phyloP scores from a whole-genome alignment of 805 yeast genomes.

The Brettanomyces nanus region DNA sequence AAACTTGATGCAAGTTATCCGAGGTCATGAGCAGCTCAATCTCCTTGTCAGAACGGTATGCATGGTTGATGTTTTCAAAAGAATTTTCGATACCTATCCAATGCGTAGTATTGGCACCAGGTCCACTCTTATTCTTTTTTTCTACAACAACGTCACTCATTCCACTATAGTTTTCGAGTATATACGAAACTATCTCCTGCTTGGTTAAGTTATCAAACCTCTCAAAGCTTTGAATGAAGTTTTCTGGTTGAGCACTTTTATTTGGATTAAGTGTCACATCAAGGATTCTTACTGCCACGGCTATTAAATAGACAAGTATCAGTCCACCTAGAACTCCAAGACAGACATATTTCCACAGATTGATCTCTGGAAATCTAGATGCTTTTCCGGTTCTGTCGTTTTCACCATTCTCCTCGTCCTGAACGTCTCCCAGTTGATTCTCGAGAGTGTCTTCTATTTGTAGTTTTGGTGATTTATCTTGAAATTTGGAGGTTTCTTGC shows the following conservation, averaged over 20 bases:
- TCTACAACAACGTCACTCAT: not conserved
- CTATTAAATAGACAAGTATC: constrained; percentile 1
- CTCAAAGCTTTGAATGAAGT: not conserved
- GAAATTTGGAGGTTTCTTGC: too few species aligned
- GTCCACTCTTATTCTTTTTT: not conserved
- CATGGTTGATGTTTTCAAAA: constrained; percentile 26
- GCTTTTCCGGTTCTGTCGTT: not conserved
- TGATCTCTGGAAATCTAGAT: not conserved
- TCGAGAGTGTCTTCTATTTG: too few species aligned
- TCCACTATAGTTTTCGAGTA: not conserved
- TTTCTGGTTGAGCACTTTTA: too few species aligned
- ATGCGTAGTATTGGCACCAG: not conserved
- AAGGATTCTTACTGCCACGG: constrained; percentile 2
- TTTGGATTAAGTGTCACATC: not conserved
- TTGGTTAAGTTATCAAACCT: not conserved
- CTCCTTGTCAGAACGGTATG: constrained; percentile 28
- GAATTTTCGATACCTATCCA: constrained; percentile 3
- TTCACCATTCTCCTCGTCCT: not conserved
- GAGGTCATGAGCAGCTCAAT: constrained; percentile 30
- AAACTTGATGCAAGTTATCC: constrained; percentile 26
- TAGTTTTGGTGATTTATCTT: too few species aligned
- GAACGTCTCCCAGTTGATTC: too few species aligned
- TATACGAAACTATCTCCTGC: not conserved
- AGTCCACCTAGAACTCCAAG: constrained; percentile 4
- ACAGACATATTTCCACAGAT: constrained; percentile 8